These are phyloP conservation scores for Dendrocalamus sinicus DNA, from an alignment of 176 grass and related monocot genomes.

Conservation along the genomic window DNA sequence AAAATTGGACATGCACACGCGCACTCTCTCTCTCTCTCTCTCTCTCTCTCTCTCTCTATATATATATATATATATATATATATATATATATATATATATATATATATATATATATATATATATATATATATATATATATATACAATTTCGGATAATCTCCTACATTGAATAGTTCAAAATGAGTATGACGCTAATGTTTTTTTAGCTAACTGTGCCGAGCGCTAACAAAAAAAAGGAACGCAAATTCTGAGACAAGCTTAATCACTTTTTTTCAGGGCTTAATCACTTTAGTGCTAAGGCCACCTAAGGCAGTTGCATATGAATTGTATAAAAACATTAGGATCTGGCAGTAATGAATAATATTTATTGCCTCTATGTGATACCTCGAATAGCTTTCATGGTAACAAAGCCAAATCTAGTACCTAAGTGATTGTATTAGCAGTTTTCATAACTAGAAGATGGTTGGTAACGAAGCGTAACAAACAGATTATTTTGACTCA, in stretches of 20 bases:
- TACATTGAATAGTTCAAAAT: slow-evolving; percentile 17
- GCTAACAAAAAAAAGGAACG: neutral
- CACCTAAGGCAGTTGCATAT: neutral
- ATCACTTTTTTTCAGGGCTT: neutral
- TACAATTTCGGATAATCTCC: neutral
- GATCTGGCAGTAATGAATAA: neutral
- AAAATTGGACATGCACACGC: neutral
- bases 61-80: no score
- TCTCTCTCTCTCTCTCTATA: no score
- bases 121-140: no score
- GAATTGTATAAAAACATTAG: neutral
- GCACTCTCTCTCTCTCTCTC: no score
- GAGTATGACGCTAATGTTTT: neutral
- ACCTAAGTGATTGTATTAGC: neutral
- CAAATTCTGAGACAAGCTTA: neutral
- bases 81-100: no score
- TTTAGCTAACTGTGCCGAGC: neutral
- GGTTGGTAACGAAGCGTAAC: neutral
- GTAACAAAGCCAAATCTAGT: neutral
- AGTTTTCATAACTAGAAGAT: slow-evolving; percentile 10
- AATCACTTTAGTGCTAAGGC: neutral
- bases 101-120: no score
- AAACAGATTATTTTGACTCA: slow-evolving; percentile 15
- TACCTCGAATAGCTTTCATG: neutral
- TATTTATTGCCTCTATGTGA: neutral